These are phyloP conservation scores for Neovahlkampfia damariscottae DNA, from an alignment of 78 protist genomes.

Conservation along the genomic window DNA sequence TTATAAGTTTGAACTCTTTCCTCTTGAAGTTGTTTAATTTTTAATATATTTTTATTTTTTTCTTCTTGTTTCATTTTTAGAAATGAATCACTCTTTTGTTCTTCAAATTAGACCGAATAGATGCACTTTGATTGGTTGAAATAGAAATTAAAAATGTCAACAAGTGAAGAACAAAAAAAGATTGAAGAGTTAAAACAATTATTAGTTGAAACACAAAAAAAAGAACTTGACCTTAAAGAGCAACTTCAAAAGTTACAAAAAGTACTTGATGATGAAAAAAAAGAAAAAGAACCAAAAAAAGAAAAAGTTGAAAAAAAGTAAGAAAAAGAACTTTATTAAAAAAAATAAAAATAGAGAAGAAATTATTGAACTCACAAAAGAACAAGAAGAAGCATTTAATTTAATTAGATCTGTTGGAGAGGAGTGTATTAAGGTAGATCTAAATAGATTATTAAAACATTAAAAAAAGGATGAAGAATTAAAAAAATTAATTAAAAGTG, in stretches of 20 bases:
- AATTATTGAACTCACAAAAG: not conserved
- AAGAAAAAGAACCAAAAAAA: not conserved
- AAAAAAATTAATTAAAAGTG: constrained; percentile 36
- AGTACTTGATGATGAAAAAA: not conserved
- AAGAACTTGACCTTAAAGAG: not conserved
- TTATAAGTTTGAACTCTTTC: too few relatives aligned
- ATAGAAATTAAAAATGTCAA: not conserved
- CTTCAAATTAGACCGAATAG: not conserved
- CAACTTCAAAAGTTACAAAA: not conserved
- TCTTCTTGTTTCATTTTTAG: too few relatives aligned
- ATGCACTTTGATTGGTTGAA: not conserved
- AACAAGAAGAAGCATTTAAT: not conserved
- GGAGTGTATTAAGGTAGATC: not conserved
- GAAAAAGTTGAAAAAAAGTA: not conserved
- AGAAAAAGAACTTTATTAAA: not conserved
- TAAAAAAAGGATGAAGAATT: constrained; percentile 78
- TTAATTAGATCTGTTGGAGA: not conserved
- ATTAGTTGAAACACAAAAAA: not conserved
- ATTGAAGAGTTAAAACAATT: not conserved
- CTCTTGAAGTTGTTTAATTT: too few relatives aligned
- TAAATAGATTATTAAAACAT: not conserved
- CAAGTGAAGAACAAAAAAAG: not conserved
- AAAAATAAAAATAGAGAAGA: not conserved
- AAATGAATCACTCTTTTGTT: not conserved
- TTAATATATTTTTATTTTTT: too few relatives aligned